phyloP scores from a whole-genome alignment of 2,329 filamentous ascomycete species.

The Diaporthe sp. region DNA sequence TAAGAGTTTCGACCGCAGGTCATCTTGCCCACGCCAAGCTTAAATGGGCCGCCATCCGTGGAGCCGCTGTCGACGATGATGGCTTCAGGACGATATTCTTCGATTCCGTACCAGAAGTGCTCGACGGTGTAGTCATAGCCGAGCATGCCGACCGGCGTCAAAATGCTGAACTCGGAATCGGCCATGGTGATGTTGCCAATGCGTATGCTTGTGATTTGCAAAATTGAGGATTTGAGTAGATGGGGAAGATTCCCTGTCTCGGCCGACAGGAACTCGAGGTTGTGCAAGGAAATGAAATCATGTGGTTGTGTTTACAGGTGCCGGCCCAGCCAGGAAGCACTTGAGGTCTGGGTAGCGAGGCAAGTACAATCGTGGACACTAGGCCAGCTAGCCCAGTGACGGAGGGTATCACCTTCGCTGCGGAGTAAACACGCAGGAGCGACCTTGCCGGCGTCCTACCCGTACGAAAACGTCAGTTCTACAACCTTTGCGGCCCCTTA shows the following conservation, averaged over 20 bases:
- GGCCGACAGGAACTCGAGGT: no score
- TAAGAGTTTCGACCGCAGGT: conserved; percentile 37
- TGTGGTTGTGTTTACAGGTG: not conserved
- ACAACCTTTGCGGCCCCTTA: not conserved
- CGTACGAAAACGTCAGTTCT: not conserved
- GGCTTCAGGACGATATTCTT: conserved; percentile 30
- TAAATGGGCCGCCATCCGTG: conserved; percentile 45
- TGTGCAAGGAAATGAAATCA: not conserved
- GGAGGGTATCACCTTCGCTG: not conserved
- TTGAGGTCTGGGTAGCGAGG: not conserved
- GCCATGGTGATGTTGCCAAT: not conserved
- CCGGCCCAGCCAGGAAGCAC: not conserved
- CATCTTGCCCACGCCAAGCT: conserved; percentile 43
- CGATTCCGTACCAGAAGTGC: conserved; percentile 29
- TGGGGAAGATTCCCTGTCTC: not conserved
- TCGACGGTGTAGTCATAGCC: conserved; percentile 45
- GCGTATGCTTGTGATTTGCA: not conserved
- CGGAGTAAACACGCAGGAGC: not conserved
- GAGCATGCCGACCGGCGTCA: conserved; percentile 47
- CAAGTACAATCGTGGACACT: not conserved
- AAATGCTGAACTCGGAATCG: conserved; percentile 37
- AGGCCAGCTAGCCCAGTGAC: not conserved
- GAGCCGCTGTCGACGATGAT: conserved; percentile 47
- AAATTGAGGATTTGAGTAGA: not conserved
- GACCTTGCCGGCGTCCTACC: not conserved